These are phyloP conservation scores for Solanum appendiculatum DNA, from an alignment of 257 asterid genomes.

Conservation along the genomic window DNA sequence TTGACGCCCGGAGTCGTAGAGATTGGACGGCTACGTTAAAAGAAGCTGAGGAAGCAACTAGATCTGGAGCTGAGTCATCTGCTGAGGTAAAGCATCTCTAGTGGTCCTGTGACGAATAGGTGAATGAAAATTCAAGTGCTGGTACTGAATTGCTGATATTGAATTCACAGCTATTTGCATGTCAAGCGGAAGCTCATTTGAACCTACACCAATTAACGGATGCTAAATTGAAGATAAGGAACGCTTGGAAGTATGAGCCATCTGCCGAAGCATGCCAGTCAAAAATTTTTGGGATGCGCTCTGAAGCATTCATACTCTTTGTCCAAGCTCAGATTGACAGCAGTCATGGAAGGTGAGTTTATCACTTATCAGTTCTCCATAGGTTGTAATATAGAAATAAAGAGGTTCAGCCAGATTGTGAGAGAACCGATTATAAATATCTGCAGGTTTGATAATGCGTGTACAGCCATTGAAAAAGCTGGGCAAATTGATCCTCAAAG, in stretches of 20 bases:
- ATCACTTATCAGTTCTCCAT: background rate
- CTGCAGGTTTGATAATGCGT: conserved; percentile 60
- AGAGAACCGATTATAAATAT: background rate
- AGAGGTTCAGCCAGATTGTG: background rate
- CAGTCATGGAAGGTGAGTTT: conserved; percentile 54
- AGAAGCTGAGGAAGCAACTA: conserved; percentile 63
- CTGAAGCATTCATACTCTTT: conserved; percentile 42
- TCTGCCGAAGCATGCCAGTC: conserved; percentile 12
- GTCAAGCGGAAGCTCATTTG: too few relatives aligned
- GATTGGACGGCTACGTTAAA: conserved; percentile 52
- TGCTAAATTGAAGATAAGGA: conserved; percentile 24
- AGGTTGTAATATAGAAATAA: background rate
- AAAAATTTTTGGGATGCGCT: conserved; percentile 49
- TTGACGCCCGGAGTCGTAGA: too few relatives aligned
- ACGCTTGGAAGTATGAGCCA: conserved; percentile 12
- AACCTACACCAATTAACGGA: conserved; percentile 40
- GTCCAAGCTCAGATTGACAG: conserved; percentile 47
- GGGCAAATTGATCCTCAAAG: conserved; percentile 35
- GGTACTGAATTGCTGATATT: conserved; percentile 7
- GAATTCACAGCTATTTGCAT: too few relatives aligned
- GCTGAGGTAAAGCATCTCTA: conserved; percentile 49
- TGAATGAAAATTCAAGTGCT: background rate
- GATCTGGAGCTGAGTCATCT: conserved; percentile 60
- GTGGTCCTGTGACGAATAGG: background rate
- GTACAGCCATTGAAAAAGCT: conserved; percentile 43